Evolutionary conservation across 202 grass and related monocot genomes (phyloP).

Genomic region (Schoenoplectus triqueter): DNA sequence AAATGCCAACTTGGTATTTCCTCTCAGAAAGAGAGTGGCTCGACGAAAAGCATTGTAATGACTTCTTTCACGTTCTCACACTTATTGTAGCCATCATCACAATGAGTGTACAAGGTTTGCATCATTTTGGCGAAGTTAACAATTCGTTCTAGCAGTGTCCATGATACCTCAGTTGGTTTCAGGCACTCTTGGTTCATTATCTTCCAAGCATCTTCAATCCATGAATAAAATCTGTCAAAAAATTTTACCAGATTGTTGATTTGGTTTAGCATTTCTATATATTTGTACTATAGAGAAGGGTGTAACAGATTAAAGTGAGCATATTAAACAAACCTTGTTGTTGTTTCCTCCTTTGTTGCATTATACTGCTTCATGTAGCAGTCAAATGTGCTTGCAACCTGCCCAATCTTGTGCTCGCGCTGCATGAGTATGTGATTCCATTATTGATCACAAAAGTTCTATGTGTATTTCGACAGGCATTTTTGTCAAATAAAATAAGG

Average conservation of each 20-base stretch:
- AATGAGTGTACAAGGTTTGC: background rate
- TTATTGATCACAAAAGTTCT: background rate
- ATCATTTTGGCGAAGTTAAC: background rate
- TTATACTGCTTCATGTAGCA: constrained; percentile 26
- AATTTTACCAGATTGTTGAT: background rate
- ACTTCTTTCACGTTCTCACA: no score
- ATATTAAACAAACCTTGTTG: background rate
- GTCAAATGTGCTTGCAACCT: constrained; percentile 15
- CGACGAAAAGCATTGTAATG: no score
- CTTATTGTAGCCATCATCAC: no score
- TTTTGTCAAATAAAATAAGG: no score
- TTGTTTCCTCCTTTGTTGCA: constrained; percentile 23
- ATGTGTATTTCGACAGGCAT: background rate
- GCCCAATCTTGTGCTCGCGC: background rate
- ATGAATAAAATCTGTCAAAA: background rate
- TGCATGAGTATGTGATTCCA: background rate
- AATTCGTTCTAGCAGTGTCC: background rate
- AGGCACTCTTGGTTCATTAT: background rate
- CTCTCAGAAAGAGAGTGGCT: no score
- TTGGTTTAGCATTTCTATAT: background rate
- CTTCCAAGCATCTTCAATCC: no score
- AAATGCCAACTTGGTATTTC: no score
- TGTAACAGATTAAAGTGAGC: background rate
- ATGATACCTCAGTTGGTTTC: background rate
- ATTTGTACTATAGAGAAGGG: background rate